Conservation (phyloP, 176 grass and related monocot genomes). For the Oropetium thomaeum region DNA sequence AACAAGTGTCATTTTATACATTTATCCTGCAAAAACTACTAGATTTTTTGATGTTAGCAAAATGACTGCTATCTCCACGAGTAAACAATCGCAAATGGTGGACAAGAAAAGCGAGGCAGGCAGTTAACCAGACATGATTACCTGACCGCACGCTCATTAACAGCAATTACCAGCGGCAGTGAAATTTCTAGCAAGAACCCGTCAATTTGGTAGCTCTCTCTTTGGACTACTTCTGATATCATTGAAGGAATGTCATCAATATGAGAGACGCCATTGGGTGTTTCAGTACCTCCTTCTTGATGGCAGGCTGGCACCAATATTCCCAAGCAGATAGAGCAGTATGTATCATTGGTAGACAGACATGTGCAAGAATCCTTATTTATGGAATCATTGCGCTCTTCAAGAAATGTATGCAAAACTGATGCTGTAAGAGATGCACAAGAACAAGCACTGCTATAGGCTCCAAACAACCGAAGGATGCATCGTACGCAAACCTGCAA, state of each 20-base stretch:
- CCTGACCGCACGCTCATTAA: constrained; percentile 73
- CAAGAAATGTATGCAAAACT: constrained; percentile 49
- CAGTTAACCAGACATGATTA: constrained; percentile 35
- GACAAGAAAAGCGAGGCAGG: not conserved
- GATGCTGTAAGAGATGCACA: constrained; percentile 38
- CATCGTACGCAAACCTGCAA: constrained; percentile 71
- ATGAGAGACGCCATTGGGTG: not conserved
- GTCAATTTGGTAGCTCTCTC: constrained; percentile 56
- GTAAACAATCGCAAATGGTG: not conserved
- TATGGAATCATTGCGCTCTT: constrained; percentile 46
- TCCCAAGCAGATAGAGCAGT: constrained; percentile 82
- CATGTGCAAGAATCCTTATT: constrained; percentile 31
- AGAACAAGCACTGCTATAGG: constrained; percentile 27
- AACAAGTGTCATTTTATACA: not conserved
- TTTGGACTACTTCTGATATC: constrained; percentile 51
- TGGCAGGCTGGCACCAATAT: constrained; percentile 53
- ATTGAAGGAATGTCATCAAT: constrained; percentile 41
- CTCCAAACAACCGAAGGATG: constrained; percentile 65
- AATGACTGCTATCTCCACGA: not conserved
- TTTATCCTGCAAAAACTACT: not conserved
- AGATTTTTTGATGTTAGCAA: not conserved
- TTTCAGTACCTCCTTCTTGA: constrained; percentile 19
- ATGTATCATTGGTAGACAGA: constrained; percentile 24
- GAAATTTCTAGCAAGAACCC: constrained; percentile 78
- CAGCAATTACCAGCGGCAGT: constrained; percentile 52